Evolutionary conservation across 768 basidiomycete species (phyloP).

Genomic region (Termitomyces sp.): DNA sequence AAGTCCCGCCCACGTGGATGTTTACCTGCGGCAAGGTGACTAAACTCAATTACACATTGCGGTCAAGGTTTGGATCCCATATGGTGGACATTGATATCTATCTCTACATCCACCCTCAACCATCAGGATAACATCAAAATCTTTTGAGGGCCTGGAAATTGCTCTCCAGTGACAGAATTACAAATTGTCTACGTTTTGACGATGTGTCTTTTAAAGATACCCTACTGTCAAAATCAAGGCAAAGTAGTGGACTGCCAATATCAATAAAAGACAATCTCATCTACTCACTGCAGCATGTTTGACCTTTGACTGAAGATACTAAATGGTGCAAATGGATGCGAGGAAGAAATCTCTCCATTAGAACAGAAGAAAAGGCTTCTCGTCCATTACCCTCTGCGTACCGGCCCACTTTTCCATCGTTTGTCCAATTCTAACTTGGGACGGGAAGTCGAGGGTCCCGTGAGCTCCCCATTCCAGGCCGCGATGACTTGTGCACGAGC

Average conservation of each 20-base stretch:
- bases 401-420: constrained; percentile 25
- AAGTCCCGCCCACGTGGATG: background rate
- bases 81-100: background rate
- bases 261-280: too few relatives aligned
- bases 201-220: background rate
- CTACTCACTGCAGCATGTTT: background rate
- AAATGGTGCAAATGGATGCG: background rate
- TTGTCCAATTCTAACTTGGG: constrained; percentile 9
- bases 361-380: background rate
- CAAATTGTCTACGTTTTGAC: background rate
- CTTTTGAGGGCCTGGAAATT: background rate
- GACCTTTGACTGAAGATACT: background rate
- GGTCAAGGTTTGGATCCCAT: background rate
- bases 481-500: constrained; percentile 23
- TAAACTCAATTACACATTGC: too few relatives aligned
- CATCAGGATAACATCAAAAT: background rate
- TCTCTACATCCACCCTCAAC: background rate
- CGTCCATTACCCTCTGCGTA: constrained; percentile 9
- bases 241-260: background rate
- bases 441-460: constrained; percentile 7
- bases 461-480: constrained; percentile 21
- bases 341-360: background rate
- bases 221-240: background rate
- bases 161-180: background rate
- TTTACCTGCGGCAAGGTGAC: too few relatives aligned